Percentiles rank a stretch among this genome's conserved stretches.
Evolutionary conservation across 2,329 filamentous ascomycete species (phyloP).

Genomic region (Curvularia sp.): DNA sequence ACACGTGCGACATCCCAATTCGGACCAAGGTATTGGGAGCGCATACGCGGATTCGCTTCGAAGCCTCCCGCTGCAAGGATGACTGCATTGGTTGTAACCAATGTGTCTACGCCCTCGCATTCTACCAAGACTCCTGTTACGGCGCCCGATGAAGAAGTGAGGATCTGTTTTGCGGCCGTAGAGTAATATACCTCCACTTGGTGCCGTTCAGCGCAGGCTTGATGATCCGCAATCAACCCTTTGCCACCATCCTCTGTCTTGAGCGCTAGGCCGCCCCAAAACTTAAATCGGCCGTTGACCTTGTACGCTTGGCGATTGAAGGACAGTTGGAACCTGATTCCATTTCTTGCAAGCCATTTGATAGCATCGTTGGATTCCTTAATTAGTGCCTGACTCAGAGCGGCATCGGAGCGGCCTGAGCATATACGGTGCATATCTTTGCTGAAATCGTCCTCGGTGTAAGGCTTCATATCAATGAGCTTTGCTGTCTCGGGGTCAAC

Average conservation of each 20-base stretch:
- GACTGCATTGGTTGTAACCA: conserved; percentile 52
- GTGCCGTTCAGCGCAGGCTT: conserved; percentile 51
- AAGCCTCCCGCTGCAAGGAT: conserved; percentile 69
- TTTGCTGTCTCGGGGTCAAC: conserved; percentile 53
- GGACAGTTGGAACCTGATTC: conserved; percentile 65
- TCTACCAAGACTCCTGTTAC: conserved; percentile 46
- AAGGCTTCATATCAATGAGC: conserved; percentile 65
- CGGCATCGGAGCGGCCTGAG: conserved; percentile 59
- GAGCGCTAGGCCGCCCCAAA: conserved; percentile 71
- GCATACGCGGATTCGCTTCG: conserved; percentile 65
- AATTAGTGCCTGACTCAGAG: conserved; percentile 59
- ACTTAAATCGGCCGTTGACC: conserved; percentile 66
- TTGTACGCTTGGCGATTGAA: conserved; percentile 72
- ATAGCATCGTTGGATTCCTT: conserved; percentile 59
- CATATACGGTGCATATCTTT: conserved; percentile 66
- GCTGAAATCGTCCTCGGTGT: conserved; percentile 62
- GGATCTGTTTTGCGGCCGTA: conserved; percentile 55
- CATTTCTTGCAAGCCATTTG: conserved; percentile 63
- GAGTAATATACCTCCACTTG: conserved; percentile 58
- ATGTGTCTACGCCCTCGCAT: conserved; percentile 29
- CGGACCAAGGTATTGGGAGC: conserved; percentile 62
- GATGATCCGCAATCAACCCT: conserved; percentile 62
- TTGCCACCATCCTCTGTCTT: conserved; percentile 67
- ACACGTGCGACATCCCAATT: conserved; percentile 69
- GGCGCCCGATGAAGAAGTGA: conserved; percentile 42